Percentiles rank a stretch among this genome's conserved stretches.
Conservation (phyloP, 1,284 basidiomycete genomes). For the Erythrobasidium hasegawianum region DNA sequence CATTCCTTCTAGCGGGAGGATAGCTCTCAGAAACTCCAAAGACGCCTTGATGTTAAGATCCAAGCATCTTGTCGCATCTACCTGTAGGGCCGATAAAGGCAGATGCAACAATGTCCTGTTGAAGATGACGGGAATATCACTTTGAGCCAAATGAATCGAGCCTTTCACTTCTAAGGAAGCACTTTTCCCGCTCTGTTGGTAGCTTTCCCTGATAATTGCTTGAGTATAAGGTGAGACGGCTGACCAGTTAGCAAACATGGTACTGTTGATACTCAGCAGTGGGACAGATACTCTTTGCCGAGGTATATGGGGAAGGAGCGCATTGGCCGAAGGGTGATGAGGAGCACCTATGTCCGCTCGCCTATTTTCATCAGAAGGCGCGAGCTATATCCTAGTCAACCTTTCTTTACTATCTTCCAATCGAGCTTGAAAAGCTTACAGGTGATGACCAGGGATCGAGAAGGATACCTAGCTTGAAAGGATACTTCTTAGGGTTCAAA, state of each 20-base stretch:
- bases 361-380: neutral
- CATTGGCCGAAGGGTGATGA: too few relatives aligned
- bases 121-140: neutral
- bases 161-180: neutral
- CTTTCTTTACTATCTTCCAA: neutral
- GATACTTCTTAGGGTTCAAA: neutral
- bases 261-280: neutral
- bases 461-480: slow-evolving; percentile 6
- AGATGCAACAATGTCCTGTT: neutral
- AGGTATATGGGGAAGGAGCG: too few relatives aligned
- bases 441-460: slow-evolving; percentile 9
- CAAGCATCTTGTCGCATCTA: slow-evolving; percentile 1
- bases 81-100: slow-evolving; percentile 1
- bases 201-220: neutral
- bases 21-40: neutral
- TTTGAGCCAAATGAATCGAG: neutral
- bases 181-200: neutral
- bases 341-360: neutral
- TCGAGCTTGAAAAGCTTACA: neutral
- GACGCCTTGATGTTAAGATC: slow-evolving; percentile 6
- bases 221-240: slow-evolving; percentile 1
- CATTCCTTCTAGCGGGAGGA: slow-evolving; percentile 6
- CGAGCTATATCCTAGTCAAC: neutral
- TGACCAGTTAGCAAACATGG: slow-evolving; percentile 7
- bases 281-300: neutral